phyloP scores from a whole-genome alignment of 805 yeast species.

The Yarrowia keelungensis region DNA sequence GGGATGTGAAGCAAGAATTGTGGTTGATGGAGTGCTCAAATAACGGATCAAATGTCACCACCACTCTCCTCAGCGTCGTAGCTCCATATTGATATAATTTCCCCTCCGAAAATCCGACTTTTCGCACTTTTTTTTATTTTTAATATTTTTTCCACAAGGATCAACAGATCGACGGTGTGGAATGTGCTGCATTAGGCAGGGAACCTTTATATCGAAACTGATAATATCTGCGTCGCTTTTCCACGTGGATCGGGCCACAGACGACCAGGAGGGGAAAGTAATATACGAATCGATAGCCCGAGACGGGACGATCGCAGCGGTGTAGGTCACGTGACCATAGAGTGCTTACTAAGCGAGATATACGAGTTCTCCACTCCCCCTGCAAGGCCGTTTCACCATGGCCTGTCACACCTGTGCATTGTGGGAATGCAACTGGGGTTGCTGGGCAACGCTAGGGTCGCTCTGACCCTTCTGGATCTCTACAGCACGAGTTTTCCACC shows the following conservation, averaged over 20 bases:
- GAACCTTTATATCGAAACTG: neutral
- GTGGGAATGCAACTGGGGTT: neutral
- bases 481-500: neutral
- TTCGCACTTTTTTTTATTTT: neutral
- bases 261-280: too few species aligned
- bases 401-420: neutral
- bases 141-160: neutral
- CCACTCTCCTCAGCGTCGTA: too few species aligned
- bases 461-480: neutral
- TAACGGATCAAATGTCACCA: too few species aligned
- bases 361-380: neutral
- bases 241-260: too few species aligned
- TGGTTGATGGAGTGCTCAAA: too few species aligned
- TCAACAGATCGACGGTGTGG: constrained; percentile 15
- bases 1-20: too few species aligned
- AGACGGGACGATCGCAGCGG: too few species aligned
- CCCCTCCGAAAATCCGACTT: too few species aligned
- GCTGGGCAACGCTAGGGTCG: neutral
- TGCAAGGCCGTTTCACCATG: neutral
- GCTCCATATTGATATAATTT: neutral
- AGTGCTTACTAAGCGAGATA: neutral
- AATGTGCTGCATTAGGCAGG: constrained; percentile 12
- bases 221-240: neutral
- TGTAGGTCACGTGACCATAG: neutral
- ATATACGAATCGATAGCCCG: neutral